Base-by-base conservation (phyloP, 257 asterid genomes). In the Linderniella brevidens region DNA sequence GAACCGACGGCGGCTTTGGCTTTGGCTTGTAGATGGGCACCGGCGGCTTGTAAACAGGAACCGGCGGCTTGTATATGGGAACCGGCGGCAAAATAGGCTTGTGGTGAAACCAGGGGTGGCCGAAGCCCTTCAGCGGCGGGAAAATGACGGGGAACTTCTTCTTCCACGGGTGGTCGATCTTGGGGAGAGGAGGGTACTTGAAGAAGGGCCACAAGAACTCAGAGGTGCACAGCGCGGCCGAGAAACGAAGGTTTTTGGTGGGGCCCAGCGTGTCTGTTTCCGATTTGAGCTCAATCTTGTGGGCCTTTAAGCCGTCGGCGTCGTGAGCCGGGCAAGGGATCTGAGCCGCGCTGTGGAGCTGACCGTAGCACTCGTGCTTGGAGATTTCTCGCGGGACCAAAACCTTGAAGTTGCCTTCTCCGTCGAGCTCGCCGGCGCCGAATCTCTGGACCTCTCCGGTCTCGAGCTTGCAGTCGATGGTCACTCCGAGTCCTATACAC, bases 281-380 rank as follows among this genome's bases (percentile, higher is more conserved):
- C 71, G 38, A 64, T 55, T 76, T 72, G 61, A 57, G 42, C 20
- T 67, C 58, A 37, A 87, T 67, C 57, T 74, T 83, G 58, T 79
- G 19, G 37, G 77, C 74, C 43, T 87, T 79, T 0, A 73, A 19
- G 25, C 76, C 82, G 13, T 66, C n/a, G n/a, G n/a, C n/a, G n/a
- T n/a, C 35, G 51, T 68, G 81, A 14, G 83, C 69, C 0, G 95
- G 81, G 62, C 97, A 87, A 9, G 94, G 92, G 36, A 60, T 42
- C 1, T 79, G 58, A 4, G 80, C 64, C 0, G 85, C 84, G 57
- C 75, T 75, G 35, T 79, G 87, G 46, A 87, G 82, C 45, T 83
- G 97, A 6, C 83, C 92, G 42, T 75, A 78, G 62, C 97, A 87
- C 35, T 77, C 83, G 20, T 73, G 71, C 9, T 72, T 75, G 19